Evolutionary conservation across 2,329 filamentous ascomycete genomes (phyloP), one percentile per base, ranked within the genome.

Genomic region (Sclerotinia subarctica): DNA sequence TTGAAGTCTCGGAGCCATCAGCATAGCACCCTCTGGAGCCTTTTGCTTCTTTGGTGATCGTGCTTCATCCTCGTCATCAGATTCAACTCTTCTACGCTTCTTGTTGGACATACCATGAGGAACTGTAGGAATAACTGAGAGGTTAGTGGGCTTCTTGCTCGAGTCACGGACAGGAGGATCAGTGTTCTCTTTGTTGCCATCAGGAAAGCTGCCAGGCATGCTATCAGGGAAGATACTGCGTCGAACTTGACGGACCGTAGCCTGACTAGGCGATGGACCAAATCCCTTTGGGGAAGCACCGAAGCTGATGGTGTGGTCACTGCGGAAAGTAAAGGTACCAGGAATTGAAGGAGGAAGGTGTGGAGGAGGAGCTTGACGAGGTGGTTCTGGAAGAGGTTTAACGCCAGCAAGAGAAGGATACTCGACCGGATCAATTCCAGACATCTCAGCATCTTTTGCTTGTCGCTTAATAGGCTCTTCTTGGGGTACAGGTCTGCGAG

Each of bases 81-180:
- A 83, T 64, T 79, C 83, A 21, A 83, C 82, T n/a, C 87, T 82
- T 73, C 84, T 82, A 35, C 88, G 85, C 79, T 89, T 90, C 81
- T 90, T 90, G 79, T 86, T 89, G 10, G 81, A 78, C 78, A 90
- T 85, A 24, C 88, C 88, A 72, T 90, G 88, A 4, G 85, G 82
- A 49, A 87, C 82, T 51, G 82, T 82, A 10, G 64, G 54, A 13
- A 66, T 66, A 19, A 29, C 54, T 51, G 64, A 58, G 24, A 42
- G 54, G 29, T 66, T 58, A 58, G 52, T 58, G 24, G 53, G 21
- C n/a, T 56, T 26, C 19, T 66, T 66, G 19, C 46, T 52, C 17
- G 53, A 66, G 17, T 38, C 53, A n/a, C 56, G 44, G 69, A 70
- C 63, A 83, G 81, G 32, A 73, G 73, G 5, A 74, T 72, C 62